A percentile compares a stretch with the other conserved stretches of the same genome.
Evolutionary conservation across 768 basidiomycete genomes (phyloP).

Genomic region (Serendipita indica): DNA sequence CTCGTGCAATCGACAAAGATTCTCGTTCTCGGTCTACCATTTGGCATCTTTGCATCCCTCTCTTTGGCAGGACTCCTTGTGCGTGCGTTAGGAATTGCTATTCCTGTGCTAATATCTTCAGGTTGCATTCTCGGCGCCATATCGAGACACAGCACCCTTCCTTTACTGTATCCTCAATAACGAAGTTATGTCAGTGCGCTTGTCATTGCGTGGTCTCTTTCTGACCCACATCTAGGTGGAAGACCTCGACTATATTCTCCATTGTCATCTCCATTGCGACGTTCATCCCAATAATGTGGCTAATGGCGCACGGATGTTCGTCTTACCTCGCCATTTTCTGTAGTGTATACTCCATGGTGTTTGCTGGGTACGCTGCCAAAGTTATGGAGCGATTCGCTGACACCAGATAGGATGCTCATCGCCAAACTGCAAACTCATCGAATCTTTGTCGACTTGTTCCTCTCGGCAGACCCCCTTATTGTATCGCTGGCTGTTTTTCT

Average conservation of each 20-base stretch:
- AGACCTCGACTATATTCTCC: background rate
- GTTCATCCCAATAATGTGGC: too few species aligned
- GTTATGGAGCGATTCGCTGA: too few species aligned
- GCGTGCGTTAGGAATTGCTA: background rate
- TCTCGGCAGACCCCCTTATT: too few species aligned
- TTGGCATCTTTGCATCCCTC: background rate
- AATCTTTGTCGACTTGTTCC: too few species aligned
- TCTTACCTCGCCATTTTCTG: too few species aligned
- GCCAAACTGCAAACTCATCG: too few species aligned
- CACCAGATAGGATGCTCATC: too few species aligned
- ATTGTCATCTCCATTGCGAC: background rate
- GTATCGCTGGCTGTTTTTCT: too few species aligned
- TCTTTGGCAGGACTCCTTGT: background rate
- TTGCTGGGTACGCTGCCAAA: too few species aligned
- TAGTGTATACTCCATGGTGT: too few species aligned
- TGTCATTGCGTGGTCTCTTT: background rate
- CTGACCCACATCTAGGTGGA: background rate
- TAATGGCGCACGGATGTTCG: too few species aligned
- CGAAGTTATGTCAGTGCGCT: background rate
- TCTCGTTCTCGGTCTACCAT: background rate
- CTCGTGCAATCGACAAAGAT: background rate
- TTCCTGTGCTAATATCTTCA: background rate
- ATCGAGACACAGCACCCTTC: background rate
- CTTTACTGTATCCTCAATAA: background rate
- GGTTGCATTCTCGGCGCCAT: background rate